Base-by-base conservation (phyloP, 345 rosid species). In the Aquilaria yunnanensis region DNA sequence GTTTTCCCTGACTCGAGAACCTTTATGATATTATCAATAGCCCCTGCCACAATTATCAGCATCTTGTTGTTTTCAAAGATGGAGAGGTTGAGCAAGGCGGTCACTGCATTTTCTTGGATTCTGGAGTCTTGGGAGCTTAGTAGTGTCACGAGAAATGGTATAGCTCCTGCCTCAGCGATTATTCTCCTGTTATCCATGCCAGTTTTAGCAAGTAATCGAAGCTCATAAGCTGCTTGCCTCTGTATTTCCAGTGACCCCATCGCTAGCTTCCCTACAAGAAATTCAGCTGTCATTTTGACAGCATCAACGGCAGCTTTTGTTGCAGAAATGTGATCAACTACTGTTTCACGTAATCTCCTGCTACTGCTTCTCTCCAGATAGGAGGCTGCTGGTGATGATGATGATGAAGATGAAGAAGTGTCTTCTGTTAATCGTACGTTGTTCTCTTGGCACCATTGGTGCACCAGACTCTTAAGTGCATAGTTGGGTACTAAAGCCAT, bases 381-480 rank as follows among this genome's bases (percentile, higher is more conserved):
- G 2, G 78, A 47, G 59, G 74, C 60, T 62, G 83, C 71, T 4
- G 43, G 8, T 37, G 43, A 37, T 37, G 43, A 34, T 23, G 63
- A 37, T 9, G 82, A 76, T 11, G 74, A 48, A 12, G 63, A 58
- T 9, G 82, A 76, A 8, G 74, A 47, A 32, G 77, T 54, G 50
- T 41, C n/a, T 47, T 86, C 92, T 3, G 9, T 29, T n/a, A 70
- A 51, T 5, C 83, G 77, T 52, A 84, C 50, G 51, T 80, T 79
- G 68, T 87, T 82, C 57, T 84, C 87, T n/a, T 83, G 80, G 57
- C 90, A 82, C 90, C 90, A 82, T 54, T 82, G 88, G 47, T 75
- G 80, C 68, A 82, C 64, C 2, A 84, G 70, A 54, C 90, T 82
- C 78, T 77, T 84, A 12, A 84, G 73, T 11, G 88, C 86, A 67